phyloP scores from a whole-genome alignment of 306 rosid genomes.

The Prunus mongolica region DNA sequence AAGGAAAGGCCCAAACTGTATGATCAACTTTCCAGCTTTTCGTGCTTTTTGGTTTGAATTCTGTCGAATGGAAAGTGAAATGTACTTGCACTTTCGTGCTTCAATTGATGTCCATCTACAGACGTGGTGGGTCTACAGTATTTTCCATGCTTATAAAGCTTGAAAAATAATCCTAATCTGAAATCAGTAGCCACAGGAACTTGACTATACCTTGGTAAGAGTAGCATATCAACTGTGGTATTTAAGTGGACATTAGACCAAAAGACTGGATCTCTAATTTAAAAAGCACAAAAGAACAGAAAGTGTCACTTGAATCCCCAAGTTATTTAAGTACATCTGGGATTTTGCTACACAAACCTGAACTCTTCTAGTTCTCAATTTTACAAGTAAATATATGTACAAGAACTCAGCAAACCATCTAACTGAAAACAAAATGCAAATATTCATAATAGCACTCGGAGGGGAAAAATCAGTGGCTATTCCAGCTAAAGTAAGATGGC shows the following conservation, averaged over 20 bases:
- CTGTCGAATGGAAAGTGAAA: constrained; percentile 3
- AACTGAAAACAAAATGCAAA: constrained; percentile 22
- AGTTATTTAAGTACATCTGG: constrained; percentile 38
- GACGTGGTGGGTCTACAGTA: background rate
- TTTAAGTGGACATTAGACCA: background rate
- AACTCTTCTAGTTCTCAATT: constrained; percentile 35
- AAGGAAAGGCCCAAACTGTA: background rate
- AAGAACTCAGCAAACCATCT: constrained; percentile 29
- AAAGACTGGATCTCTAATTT: background rate
- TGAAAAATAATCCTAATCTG: background rate
- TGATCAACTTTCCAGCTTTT: constrained; percentile 15
- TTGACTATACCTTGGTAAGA: background rate
- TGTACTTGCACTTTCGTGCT: constrained; percentile 12
- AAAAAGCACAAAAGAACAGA: background rate
- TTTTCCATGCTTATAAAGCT: background rate
- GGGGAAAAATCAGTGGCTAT: constrained; percentile 20
- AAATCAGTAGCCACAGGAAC: background rate
- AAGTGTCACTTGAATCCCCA: constrained; percentile 24
- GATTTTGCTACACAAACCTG: constrained; percentile 33
- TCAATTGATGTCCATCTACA: constrained; percentile 13
- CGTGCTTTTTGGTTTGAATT: constrained; percentile 22
- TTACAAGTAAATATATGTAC: constrained; percentile 30
- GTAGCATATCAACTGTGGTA: background rate
- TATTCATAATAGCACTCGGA: constrained; percentile 29
- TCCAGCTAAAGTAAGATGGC: constrained; percentile 11